Evolutionary conservation across 2,329 filamentous ascomycete genomes (phyloP).

Genomic region (Anthostomella pinea): DNA sequence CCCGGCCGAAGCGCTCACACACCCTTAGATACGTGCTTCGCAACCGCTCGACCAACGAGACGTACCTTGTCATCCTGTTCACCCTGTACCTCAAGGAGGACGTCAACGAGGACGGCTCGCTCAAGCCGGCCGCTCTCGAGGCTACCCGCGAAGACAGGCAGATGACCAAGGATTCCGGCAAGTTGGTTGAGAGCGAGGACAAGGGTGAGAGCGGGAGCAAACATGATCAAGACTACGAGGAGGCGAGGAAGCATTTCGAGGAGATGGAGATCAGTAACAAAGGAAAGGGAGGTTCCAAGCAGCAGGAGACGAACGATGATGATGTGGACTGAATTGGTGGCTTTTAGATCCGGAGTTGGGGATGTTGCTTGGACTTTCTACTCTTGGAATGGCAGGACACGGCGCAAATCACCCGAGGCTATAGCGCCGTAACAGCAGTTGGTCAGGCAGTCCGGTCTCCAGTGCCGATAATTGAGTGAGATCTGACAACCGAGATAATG

Average conservation of each 20-base stretch:
- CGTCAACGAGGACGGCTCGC: slow-evolving; percentile 55
- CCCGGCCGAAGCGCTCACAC: slow-evolving; percentile 64
- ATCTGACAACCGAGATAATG: too few relatives aligned
- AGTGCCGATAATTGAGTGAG: too few relatives aligned
- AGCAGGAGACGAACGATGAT: slow-evolving; percentile 1
- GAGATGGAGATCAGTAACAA: slow-evolving; percentile 18
- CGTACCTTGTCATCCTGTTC: slow-evolving; percentile 81
- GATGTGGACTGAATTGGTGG: slow-evolving; percentile 15
- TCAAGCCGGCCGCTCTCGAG: slow-evolving; percentile 40
- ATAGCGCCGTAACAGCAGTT: too few relatives aligned
- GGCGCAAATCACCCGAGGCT: too few relatives aligned
- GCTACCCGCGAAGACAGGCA: slow-evolving; percentile 34
- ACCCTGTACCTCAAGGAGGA: slow-evolving; percentile 70
- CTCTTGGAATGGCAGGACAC: too few relatives aligned
- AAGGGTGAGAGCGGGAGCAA: slow-evolving; percentile 24
- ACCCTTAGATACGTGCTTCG: slow-evolving; percentile 89
- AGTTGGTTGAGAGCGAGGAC: slow-evolving; percentile 15
- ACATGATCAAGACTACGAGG: too few relatives aligned
- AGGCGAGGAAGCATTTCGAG: slow-evolving; percentile 38
- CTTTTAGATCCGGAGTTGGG: too few relatives aligned
- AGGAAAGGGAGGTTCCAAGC: slow-evolving; percentile 1
- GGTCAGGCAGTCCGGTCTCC: too few relatives aligned
- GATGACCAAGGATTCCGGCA: slow-evolving; percentile 21
- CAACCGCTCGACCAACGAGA: slow-evolving; percentile 68
- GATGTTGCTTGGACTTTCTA: too few relatives aligned